Base-by-base conservation (phyloP, 2,329 filamentous ascomycete species). In the Colletotrichum magnum region DNA sequence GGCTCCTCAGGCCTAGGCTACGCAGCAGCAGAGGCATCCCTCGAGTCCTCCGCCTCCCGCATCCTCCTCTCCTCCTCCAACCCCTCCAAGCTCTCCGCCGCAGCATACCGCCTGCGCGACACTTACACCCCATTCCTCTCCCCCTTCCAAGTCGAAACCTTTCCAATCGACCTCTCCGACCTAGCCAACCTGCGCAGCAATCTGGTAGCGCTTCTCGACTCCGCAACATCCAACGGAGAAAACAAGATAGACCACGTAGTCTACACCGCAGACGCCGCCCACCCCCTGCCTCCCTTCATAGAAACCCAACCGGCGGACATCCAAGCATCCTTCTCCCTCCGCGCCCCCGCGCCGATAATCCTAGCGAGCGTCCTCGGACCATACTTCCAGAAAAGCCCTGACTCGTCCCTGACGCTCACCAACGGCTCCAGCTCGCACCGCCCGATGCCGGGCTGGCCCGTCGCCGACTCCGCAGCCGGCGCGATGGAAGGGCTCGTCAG, bases 1-100 rank as follows among this genome's bases (percentile, higher is more conserved):
- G 64, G 64, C 24, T 67, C 64, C n/a, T 61, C 57, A 2, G 64
- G 64, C 43, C 57, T 66, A 32, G 64, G 64, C 21, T 61, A 50
- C 58, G 51, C 57, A 28, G 16, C 51, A 36, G 64, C 61, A n/a
- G 61, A 58, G 43, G 61, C 58, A 4, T 62, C 58, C 32, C 18
- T 57, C 1, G 52, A 62, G n/a, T 36, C 56, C n/a, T 18, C 12
- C 43, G 24, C 51, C 3, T 24, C 32, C 7, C 32, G 32, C 41
- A n/a, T 68, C 2, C 15, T 62, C 43, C 45, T 67, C 32, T 51
- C 36, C 51, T 63, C 58, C 32, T 67, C 64, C 45, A 57, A 56
- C 36, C 16, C 45, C 1, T 7, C 51, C 26, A 67, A 67, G 26
- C 64, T 67, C 32, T 21, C 45, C 28, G n/a, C 43, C 32, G 64